Percentiles rank a stretch among this genome's conserved stretches.
These are phyloP conservation scores for Papiliotrema terrestris DNA, from an alignment of 1,284 basidiomycete species.

Conservation along the genomic window DNA sequence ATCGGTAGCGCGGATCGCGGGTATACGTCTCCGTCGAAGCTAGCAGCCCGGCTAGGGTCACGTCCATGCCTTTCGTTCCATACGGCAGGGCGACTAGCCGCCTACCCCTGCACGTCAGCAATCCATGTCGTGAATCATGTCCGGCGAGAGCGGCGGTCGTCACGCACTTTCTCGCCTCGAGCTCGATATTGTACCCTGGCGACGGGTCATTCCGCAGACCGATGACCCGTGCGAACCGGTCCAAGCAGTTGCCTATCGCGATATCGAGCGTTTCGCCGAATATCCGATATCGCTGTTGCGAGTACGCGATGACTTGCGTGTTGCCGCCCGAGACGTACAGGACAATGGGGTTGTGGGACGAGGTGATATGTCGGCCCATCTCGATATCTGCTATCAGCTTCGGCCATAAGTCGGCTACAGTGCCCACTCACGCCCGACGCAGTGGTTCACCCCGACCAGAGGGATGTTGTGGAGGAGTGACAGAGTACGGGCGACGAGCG, in stretches of 20 bases:
- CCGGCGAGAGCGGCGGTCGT: background rate
- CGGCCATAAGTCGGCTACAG: background rate
- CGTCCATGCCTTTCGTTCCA: conserved; percentile 98
- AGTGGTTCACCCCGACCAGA: conserved; percentile 96
- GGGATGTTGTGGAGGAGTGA: conserved; percentile 86
- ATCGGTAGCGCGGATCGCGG: conserved; percentile 66
- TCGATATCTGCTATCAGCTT: conserved; percentile 75
- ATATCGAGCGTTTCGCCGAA: conserved; percentile 99
- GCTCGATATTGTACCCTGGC: conserved; percentile 98
- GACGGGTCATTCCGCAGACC: conserved; percentile 92
- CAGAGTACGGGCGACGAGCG: conserved; percentile 89
- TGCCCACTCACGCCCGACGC: conserved; percentile 81
- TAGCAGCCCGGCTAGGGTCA: conserved; percentile 89
- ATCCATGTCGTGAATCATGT: background rate
- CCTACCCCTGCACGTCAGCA: conserved; percentile 45
- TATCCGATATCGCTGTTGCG: conserved; percentile 92
- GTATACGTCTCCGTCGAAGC: conserved; percentile 87
- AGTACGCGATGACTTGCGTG: conserved; percentile 99
- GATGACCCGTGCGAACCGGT: conserved; percentile 95
- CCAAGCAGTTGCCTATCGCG: conserved; percentile 96
- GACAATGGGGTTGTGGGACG: conserved; percentile 91
- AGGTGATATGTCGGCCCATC: conserved; percentile 95
- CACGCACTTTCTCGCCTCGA: conserved; percentile 82
- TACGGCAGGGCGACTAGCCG: conserved; percentile 83
- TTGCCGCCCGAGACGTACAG: conserved; percentile 99